Conservation (phyloP, 352 stramenopile species). For the Pythium phragmiticola region DNA sequence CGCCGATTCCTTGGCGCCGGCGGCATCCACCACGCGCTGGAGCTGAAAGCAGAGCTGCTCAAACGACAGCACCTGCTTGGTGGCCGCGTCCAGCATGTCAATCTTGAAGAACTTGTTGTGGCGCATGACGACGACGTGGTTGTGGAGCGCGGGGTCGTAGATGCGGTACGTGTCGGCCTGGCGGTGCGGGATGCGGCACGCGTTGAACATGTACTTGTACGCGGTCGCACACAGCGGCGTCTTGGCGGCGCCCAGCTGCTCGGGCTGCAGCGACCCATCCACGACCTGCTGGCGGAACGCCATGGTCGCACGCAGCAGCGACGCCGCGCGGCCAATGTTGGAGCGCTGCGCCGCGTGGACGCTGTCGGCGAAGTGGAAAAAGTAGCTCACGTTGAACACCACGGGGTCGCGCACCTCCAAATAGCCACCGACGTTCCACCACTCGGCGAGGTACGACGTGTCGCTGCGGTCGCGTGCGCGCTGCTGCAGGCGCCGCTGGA, state of each 20-base stretch:
- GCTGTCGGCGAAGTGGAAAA: conserved; percentile 80
- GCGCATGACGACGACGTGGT: conserved; percentile 89
- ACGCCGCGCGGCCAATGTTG: conserved; percentile 70
- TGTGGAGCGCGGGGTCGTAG: conserved; percentile 86
- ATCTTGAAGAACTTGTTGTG: conserved; percentile 79
- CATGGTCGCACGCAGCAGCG: conserved; percentile 83
- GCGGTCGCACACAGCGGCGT: conserved; percentile 90
- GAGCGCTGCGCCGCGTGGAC: conserved; percentile 55
- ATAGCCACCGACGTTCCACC: conserved; percentile 82
- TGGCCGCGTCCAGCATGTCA: conserved; percentile 45
- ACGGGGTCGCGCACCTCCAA: conserved; percentile 77
- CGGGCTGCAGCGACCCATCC: conserved; percentile 78
- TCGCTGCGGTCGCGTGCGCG: conserved; percentile 56
- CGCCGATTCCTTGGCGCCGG: conserved; percentile 48
- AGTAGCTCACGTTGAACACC: conserved; percentile 91
- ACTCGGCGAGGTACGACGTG: conserved; percentile 72
- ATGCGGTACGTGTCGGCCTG: conserved; percentile 79
- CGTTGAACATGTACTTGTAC: conserved; percentile 97
- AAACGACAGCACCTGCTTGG: conserved; percentile 46
- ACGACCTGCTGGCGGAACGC: conserved; percentile 90
- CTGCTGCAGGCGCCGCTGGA: conserved; percentile 70
- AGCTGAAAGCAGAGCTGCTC: conserved; percentile 59
- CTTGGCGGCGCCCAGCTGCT: conserved; percentile 89
- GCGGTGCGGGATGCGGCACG: conserved; percentile 88
- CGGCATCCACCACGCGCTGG: conserved; percentile 45